Percentiles rank a stretch among this genome's conserved stretches.
These are phyloP conservation scores for Lachancea quebecensis DNA, from an alignment of 805 yeast genomes.

Conservation along the genomic window DNA sequence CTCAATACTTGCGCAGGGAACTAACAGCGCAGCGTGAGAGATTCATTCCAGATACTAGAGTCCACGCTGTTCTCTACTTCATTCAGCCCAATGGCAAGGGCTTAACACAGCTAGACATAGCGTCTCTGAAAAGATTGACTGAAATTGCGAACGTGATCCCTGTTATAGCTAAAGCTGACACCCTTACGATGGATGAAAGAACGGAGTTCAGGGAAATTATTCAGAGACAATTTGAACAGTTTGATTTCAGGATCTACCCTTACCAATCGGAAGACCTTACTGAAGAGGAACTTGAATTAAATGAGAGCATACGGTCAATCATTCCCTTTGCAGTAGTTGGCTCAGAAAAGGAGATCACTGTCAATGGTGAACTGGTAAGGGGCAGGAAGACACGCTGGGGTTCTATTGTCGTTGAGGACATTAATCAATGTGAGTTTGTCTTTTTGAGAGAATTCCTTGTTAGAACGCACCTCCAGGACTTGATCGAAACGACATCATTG, in stretches of 20 bases:
- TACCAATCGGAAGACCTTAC: slow-evolving; percentile 63
- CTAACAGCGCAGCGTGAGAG: slow-evolving; percentile 90
- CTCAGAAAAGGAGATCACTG: slow-evolving; percentile 67
- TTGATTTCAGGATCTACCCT: slow-evolving; percentile 78
- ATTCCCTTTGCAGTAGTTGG: slow-evolving; percentile 96
- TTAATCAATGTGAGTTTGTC: slow-evolving; percentile 91
- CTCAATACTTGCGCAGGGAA: slow-evolving; percentile 84
- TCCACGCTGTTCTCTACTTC: slow-evolving; percentile 88
- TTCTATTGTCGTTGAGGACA: slow-evolving; percentile 85
- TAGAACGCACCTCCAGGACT: slow-evolving; percentile 91
- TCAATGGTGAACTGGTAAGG: slow-evolving; percentile 73
- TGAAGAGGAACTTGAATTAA: slow-evolving; percentile 66
- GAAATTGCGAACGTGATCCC: slow-evolving; percentile 94
- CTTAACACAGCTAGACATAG: slow-evolving; percentile 75
- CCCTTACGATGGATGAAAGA: slow-evolving; percentile 82
- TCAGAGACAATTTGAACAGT: slow-evolving; percentile 68
- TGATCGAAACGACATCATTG: slow-evolving; percentile 84
- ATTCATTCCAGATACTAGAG: slow-evolving; percentile 77
- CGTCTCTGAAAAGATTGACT: slow-evolving; percentile 72
- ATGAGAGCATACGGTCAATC: slow-evolving; percentile 64
- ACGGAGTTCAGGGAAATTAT: slow-evolving; percentile 64
- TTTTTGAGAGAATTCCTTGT: slow-evolving; percentile 90
- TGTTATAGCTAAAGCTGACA: slow-evolving; percentile 88
- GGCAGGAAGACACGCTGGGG: slow-evolving; percentile 96
- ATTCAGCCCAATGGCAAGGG: slow-evolving; percentile 84